These are phyloP conservation scores for Neurospora sp. DNA, from an alignment of 495 filamentous ascomycete species.

Conservation along the genomic window DNA sequence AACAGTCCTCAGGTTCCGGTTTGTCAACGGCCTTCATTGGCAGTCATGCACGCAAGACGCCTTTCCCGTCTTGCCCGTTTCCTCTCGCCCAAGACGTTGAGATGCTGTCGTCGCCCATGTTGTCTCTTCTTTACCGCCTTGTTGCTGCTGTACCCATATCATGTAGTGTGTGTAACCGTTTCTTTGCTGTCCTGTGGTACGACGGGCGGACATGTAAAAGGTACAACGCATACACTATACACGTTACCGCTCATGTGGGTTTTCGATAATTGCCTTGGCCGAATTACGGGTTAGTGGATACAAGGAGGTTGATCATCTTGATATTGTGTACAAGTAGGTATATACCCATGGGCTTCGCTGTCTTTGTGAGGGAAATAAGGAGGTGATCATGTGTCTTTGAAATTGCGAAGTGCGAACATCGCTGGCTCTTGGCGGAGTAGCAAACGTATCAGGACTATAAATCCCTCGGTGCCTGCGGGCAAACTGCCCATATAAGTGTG, in stretches of 20 bases:
- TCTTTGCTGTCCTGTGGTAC: neutral
- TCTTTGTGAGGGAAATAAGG: neutral
- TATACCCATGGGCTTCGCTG: neutral
- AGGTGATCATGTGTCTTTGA: neutral
- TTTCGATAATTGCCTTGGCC: neutral
- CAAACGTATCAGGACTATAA: neutral
- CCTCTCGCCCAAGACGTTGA: neutral
- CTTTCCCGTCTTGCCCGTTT: neutral
- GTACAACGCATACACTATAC: neutral
- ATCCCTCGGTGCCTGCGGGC: neutral
- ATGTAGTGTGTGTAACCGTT: neutral
- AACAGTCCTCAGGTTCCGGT: neutral
- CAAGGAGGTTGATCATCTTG: neutral
- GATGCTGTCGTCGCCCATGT: neutral
- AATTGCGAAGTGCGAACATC: neutral
- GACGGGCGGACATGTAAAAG: neutral
- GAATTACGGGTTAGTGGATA: neutral
- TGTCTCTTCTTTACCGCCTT: neutral
- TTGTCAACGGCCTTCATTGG: neutral
- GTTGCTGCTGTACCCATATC: neutral
- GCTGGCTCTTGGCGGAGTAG: neutral
- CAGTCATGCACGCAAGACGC: neutral
- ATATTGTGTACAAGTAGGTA: neutral
- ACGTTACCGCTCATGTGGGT: neutral
- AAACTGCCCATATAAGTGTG: neutral